phyloP scores from a whole-genome alignment of 768 basidiomycete genomes.

The Psilocybe azurescens region DNA sequence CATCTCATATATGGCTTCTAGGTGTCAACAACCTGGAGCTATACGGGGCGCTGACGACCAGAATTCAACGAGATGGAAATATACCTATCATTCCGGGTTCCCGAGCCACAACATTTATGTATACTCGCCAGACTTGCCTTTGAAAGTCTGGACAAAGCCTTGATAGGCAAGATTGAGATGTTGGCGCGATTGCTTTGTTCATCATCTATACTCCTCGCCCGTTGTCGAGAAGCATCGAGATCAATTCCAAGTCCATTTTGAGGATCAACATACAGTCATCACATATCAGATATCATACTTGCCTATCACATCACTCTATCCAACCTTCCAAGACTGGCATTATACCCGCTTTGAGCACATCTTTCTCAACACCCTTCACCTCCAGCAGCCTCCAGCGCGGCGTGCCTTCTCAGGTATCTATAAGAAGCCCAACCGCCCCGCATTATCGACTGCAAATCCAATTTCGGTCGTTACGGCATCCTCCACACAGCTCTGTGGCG shows the following conservation, averaged over 20 bases:
- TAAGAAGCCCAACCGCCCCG: neutral
- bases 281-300: no score
- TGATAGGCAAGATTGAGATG: conserved; percentile 1
- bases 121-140: neutral
- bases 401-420: conserved; percentile 14
- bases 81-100: conserved; percentile 2
- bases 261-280: no score
- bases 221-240: neutral
- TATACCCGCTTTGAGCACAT: conserved; percentile 6
- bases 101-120: neutral
- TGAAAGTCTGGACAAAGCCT: neutral
- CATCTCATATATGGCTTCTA: no score
- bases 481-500: neutral
- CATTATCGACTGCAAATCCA: neutral
- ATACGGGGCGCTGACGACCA: no score
- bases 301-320: neutral
- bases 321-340: neutral
- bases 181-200: neutral
- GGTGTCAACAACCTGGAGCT: no score
- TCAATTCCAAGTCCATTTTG: no score
- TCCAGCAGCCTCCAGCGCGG: neutral
- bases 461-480: neutral
- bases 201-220: neutral
- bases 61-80: neutral
- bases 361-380: conserved; percentile 4